phyloP scores from a whole-genome alignment of 305 asterid genomes.

The Striga hermonthica region DNA sequence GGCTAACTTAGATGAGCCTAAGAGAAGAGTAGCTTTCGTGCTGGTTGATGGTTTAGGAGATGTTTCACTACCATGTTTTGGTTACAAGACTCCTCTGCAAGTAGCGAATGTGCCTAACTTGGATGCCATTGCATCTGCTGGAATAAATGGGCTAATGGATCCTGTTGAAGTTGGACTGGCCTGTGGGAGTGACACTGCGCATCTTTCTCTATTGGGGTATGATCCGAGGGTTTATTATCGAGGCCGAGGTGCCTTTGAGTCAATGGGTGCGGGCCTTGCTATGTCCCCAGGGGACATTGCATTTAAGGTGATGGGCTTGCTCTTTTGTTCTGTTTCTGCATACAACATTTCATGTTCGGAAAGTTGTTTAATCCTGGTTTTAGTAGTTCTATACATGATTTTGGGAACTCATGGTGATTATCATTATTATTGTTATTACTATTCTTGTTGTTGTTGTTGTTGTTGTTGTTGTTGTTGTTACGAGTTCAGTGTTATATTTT shows the following conservation, averaged over 20 bases:
- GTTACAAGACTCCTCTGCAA: conserved; percentile 72
- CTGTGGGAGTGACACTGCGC: conserved; percentile 97
- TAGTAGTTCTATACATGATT: not conserved
- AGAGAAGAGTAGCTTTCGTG: conserved; percentile 86
- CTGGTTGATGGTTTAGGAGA: conserved; percentile 91
- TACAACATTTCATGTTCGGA: not conserved
- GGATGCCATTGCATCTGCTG: conserved; percentile 85
- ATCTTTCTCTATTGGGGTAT: conserved; percentile 83
- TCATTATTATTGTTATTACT: too few species aligned
- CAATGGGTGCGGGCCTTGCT: conserved; percentile 95
- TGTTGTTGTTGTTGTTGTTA: not conserved
- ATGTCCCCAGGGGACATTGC: conserved; percentile 97
- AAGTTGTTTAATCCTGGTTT: not conserved
- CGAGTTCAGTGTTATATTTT: too few species aligned
- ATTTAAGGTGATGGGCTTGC: conserved; percentile 59
- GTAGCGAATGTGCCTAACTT: conserved; percentile 65
- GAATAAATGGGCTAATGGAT: conserved; percentile 92
- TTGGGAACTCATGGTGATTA: not conserved
- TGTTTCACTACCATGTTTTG: conserved; percentile 76
- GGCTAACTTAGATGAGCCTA: conserved; percentile 64
- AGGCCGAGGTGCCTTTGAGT: conserved; percentile 95
- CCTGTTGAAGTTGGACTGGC: conserved; percentile 94
- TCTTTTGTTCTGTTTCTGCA: not conserved
- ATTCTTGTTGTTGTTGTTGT: too few species aligned
- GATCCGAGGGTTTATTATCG: conserved; percentile 87